phyloP scores from a whole-genome alignment of 345 rosid genomes.

The Arabidopsis arenosa region DNA sequence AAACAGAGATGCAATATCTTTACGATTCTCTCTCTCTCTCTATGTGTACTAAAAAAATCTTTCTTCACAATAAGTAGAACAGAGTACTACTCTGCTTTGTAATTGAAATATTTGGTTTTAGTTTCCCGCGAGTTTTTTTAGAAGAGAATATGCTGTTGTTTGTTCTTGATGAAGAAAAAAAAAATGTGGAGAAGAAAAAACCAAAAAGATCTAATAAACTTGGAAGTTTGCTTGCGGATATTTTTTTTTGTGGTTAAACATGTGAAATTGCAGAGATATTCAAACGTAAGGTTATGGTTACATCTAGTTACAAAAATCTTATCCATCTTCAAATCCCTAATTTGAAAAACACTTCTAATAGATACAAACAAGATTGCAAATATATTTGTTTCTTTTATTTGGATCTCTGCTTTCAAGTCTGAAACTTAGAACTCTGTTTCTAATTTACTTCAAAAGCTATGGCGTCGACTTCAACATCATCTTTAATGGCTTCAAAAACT shows the following conservation, averaged over 20 bases:
- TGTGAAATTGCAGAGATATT: slow-evolving; percentile 41
- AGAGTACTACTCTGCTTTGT: slow-evolving; percentile 35
- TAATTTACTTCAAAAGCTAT: slow-evolving; percentile 10
- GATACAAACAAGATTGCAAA: slow-evolving; percentile 32
- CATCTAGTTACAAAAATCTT: slow-evolving; percentile 41
- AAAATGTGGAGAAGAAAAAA: neutral
- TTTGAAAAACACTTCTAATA: slow-evolving; percentile 14
- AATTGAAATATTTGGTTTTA: slow-evolving; percentile 22
- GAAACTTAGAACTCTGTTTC: slow-evolving; percentile 34
- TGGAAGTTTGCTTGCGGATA: slow-evolving; percentile 42
- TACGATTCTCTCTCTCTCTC: neutral
- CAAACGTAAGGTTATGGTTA: slow-evolving; percentile 51
- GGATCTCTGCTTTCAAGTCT: slow-evolving; percentile 18
- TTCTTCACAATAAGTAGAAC: slow-evolving; percentile 14
- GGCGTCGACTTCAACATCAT: slow-evolving; percentile 39
- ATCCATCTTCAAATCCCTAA: slow-evolving; percentile 38
- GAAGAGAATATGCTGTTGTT: slow-evolving; percentile 32
- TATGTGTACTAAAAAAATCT: neutral
- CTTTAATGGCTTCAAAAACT: slow-evolving; percentile 41
- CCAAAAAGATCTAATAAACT: slow-evolving; percentile 18
- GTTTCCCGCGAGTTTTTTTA: slow-evolving; percentile 37
- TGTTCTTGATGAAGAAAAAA: neutral
- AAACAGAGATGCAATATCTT: neutral
- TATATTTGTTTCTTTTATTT: slow-evolving; percentile 3
- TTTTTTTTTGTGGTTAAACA: slow-evolving; percentile 4